Evolutionary conservation across 768 basidiomycete genomes (phyloP).

Genomic region (Kwoniella botswanensis): DNA sequence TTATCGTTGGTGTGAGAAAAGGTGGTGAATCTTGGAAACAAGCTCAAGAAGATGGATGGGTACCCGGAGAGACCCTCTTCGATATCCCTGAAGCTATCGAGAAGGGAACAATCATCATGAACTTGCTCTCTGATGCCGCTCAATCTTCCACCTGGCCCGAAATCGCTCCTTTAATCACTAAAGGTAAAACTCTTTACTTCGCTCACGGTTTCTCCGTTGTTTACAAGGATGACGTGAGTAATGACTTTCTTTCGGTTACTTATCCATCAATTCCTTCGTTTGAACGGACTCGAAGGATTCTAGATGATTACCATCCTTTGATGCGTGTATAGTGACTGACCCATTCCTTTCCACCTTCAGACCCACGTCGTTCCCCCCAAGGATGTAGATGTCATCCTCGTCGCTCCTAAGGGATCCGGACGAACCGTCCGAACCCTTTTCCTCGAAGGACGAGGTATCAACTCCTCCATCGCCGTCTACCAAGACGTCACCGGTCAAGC

Average conservation of each 20-base stretch:
- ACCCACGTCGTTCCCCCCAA: slow-evolving; percentile 88
- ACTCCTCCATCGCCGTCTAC: slow-evolving; percentile 86
- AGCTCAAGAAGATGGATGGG: slow-evolving; percentile 95
- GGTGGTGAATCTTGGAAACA: slow-evolving; percentile 96
- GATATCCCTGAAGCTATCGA: slow-evolving; percentile 97
- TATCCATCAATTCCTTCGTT: not conserved
- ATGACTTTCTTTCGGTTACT: not conserved
- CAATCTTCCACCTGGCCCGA: slow-evolving; percentile 94
- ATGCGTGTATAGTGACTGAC: not conserved
- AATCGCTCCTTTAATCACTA: slow-evolving; percentile 91
- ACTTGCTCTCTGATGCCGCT: slow-evolving; percentile 98
- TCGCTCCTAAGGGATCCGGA: slow-evolving; percentile 98
- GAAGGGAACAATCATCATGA: slow-evolving; percentile 98
- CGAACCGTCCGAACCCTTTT: slow-evolving; percentile 98
- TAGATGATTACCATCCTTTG: not conserved
- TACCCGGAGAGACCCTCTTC: slow-evolving; percentile 97
- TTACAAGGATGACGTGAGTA: slow-evolving; percentile 80
- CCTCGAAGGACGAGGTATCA: slow-evolving; percentile 89
- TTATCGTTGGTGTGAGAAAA: slow-evolving; percentile 97
- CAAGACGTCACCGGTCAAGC: slow-evolving; percentile 99
- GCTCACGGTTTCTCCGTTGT: slow-evolving; percentile 99
- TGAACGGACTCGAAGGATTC: not conserved
- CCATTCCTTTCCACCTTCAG: slow-evolving; percentile 25
- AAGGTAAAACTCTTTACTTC: slow-evolving; percentile 99
- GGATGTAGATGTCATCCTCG: slow-evolving; percentile 98